Evolutionary conservation across 176 grass and related monocot genomes (phyloP).

Genomic region (Hordeum marinum): DNA sequence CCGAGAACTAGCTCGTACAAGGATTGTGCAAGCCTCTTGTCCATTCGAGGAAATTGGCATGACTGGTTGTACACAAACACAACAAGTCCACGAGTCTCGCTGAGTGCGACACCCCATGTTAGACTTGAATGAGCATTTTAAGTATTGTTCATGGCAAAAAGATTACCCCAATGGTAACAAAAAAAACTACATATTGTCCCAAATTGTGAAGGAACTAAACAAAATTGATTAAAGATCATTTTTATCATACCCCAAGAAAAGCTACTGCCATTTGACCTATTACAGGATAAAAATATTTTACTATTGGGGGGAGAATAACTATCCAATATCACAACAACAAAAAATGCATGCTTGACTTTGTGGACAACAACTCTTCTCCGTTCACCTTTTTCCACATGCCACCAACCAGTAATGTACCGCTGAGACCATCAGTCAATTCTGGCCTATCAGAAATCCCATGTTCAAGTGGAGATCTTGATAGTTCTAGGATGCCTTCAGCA

Average conservation of each 20-base stretch:
- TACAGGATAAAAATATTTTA: not conserved
- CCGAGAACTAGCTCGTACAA: no score
- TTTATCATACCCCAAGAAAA: not conserved
- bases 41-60: no score
- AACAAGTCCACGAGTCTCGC: no score
- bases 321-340: conserved; percentile 26
- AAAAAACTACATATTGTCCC: not conserved
- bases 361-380: conserved; percentile 38
- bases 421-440: conserved; percentile 16
- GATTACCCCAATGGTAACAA: not conserved
- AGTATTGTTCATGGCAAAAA: no score
- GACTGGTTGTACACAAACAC: no score
- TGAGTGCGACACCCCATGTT: no score
- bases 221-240: not conserved
- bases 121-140: no score
- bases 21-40: no score
- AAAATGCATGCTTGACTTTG: conserved; percentile 25
- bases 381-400: conserved; percentile 49
- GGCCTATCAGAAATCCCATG: conserved; percentile 13
- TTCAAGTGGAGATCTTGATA: conserved; percentile 25
- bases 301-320: not conserved
- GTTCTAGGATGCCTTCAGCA: conserved; percentile 30
- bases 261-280: not conserved
- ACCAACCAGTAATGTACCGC: conserved; percentile 43
- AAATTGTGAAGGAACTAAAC: not conserved